These are phyloP conservation scores for Amylocarpus encephaloides DNA, from an alignment of 2,329 filamentous ascomycete genomes.

Conservation along the genomic window DNA sequence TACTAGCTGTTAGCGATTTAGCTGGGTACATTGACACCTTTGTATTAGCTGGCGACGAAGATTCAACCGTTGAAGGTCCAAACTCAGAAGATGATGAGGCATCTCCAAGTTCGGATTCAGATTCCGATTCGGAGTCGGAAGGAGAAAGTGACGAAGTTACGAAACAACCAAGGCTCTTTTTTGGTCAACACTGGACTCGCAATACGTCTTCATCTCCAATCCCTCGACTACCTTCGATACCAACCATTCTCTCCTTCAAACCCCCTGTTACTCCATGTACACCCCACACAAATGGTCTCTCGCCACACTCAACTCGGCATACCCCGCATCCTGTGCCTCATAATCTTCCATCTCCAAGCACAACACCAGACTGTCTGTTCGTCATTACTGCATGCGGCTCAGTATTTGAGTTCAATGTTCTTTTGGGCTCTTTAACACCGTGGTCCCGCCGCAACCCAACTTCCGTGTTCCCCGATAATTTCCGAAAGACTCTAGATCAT, in stretches of 20 bases:
- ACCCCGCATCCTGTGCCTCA: conserved; percentile 35
- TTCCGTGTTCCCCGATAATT: conserved; percentile 66
- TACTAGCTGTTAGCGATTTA: conserved; percentile 74
- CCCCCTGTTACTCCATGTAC: conserved; percentile 33
- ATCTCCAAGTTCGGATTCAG: conserved; percentile 28
- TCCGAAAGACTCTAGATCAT: conserved; percentile 68
- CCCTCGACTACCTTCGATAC: conserved; percentile 58
- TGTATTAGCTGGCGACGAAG: conserved; percentile 57
- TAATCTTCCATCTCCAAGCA: conserved; percentile 40
- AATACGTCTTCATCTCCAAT: conserved; percentile 66
- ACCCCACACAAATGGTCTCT: conserved; percentile 39
- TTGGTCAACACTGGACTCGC: conserved; percentile 65
- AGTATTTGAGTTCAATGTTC: conserved; percentile 71
- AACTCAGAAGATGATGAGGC: conserved; percentile 34
- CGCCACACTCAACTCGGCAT: conserved; percentile 29
- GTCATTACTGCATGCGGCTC: conserved; percentile 59
- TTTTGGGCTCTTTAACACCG: conserved; percentile 68
- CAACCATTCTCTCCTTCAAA: conserved; percentile 63
- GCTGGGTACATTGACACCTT: conserved; percentile 85
- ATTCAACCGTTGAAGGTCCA: conserved; percentile 35
- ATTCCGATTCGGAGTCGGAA: conserved; percentile 31
- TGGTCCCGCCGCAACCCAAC: conserved; percentile 83
- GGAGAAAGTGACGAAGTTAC: conserved; percentile 42
- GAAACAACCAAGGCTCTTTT: conserved; percentile 37
- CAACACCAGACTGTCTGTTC: conserved; percentile 48